Evolutionary conservation across 495 filamentous ascomycete species (phyloP).

Genomic region (Cenococcum geophilum): DNA sequence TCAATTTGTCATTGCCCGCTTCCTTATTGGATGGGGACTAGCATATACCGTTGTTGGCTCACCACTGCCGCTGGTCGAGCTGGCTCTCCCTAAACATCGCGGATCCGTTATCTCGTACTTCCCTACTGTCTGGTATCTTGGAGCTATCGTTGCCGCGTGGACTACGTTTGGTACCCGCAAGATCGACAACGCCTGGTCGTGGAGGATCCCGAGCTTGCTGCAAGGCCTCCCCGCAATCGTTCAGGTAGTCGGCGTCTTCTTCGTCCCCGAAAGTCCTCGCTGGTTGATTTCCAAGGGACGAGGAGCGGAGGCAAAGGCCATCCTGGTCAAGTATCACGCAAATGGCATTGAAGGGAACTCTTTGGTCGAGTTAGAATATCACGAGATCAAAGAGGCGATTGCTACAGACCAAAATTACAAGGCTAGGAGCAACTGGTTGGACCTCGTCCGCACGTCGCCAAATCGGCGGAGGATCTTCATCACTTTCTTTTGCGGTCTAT

Average conservation of each 20-base stretch:
- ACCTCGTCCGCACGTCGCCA: neutral
- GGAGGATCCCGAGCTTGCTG: constrained; percentile 22
- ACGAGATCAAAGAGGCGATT: constrained; percentile 3
- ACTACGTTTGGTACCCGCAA: constrained; percentile 20
- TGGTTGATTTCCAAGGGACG: constrained; percentile 1
- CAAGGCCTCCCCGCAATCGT: constrained; percentile 9
- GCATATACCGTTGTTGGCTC: constrained; percentile 12
- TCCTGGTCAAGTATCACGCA: constrained; percentile 4
- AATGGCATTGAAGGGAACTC: neutral
- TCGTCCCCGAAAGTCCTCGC: constrained; percentile 3
- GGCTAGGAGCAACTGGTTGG: neutral
- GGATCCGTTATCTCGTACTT: constrained; percentile 18
- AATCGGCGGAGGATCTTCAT: constrained; percentile 1
- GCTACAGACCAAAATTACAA: neutral
- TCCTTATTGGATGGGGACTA: constrained; percentile 15
- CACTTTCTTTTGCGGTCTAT: neutral
- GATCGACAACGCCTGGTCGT: constrained; percentile 12
- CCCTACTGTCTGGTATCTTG: constrained; percentile 21
- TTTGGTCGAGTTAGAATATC: neutral
- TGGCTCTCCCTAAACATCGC: constrained; percentile 21
- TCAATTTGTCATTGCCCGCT: constrained; percentile 15
- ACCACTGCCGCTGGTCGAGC: constrained; percentile 19
- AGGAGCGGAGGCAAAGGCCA: neutral
- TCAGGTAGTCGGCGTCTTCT: constrained; percentile 12
- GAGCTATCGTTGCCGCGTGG: constrained; percentile 25